phyloP scores from a whole-genome alignment of 2,329 filamentous ascomycete genomes.

The Ophiostoma triangulosporum region DNA sequence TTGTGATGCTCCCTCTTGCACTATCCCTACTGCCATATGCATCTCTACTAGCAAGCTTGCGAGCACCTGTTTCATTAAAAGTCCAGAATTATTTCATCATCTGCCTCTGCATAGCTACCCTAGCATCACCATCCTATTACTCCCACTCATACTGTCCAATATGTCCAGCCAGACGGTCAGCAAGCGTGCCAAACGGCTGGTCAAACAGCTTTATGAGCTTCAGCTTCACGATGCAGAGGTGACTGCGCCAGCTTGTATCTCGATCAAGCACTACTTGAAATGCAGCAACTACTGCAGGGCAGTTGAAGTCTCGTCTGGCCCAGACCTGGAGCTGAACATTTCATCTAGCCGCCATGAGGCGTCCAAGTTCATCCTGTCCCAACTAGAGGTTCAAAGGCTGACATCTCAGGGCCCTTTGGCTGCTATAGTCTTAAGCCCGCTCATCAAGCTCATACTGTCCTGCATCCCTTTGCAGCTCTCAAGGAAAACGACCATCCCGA shows the following conservation, averaged over 20 bases:
- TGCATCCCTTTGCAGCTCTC: constrained; percentile 6
- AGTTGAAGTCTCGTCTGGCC: background rate
- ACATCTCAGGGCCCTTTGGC: constrained; percentile 7
- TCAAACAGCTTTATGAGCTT: constrained; percentile 9
- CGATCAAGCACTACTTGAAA: constrained; percentile 8
- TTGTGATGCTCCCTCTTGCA: no score
- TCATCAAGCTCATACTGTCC: constrained; percentile 12
- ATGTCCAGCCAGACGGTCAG: constrained; percentile 4
- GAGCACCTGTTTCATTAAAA: background rate
- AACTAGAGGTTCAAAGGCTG: constrained; percentile 13
- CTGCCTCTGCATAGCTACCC: background rate
- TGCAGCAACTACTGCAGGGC: constrained; percentile 8
- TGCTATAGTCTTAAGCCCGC: constrained; percentile 7
- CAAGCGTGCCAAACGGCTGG: constrained; percentile 10
- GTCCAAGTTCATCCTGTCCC: constrained; percentile 12
- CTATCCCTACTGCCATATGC: no score
- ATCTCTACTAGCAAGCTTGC: background rate
- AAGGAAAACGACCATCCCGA: background rate
- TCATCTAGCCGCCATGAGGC: background rate
- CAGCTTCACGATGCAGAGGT: constrained; percentile 11
- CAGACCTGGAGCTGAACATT: background rate
- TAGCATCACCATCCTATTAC: background rate
- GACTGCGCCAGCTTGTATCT: constrained; percentile 9
- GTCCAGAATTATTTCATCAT: background rate
- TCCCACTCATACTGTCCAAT: background rate